These are phyloP conservation scores for Rhynchospora breviuscula DNA, from an alignment of 176 grass and related monocot genomes.

Conservation along the genomic window DNA sequence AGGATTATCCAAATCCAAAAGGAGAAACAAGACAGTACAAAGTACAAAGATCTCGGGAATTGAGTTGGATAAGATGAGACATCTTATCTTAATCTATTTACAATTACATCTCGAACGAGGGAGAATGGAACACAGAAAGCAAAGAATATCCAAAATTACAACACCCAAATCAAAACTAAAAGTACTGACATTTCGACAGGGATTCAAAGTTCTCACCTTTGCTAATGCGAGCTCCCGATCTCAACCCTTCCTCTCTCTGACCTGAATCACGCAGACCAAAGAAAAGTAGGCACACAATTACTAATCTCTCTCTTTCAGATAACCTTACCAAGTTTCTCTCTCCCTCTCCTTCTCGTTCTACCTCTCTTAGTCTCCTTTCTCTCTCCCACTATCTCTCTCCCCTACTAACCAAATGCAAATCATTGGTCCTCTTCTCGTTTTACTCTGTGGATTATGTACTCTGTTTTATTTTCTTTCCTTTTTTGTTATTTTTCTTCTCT, in stretches of 20 bases:
- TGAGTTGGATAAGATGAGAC: neutral
- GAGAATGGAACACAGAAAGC: neutral
- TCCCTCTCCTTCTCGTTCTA: constrained; percentile 19
- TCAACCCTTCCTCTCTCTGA: neutral
- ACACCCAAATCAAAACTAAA: neutral
- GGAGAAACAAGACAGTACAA: neutral
- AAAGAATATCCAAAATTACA: neutral
- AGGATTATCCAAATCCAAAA: constrained; percentile 2
- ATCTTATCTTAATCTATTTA: constrained; percentile 2
- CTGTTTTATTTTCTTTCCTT: constrained; percentile 8
- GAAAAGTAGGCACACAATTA: constrained; percentile 10
- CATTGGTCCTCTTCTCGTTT: constrained; percentile 6
- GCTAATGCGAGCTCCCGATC: neutral
- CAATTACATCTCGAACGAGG: constrained; percentile 4
- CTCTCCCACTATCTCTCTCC: neutral
- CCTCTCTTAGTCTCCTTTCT: neutral
- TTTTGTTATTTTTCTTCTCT: neutral
- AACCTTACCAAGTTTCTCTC: neutral
- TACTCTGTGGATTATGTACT: neutral
- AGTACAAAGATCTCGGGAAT: neutral
- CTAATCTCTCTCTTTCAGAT: neutral
- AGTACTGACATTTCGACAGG: neutral
- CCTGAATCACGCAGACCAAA: constrained; percentile 13
- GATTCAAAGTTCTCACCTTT: constrained; percentile 20
- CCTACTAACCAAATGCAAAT: neutral